Conservation (phyloP, 2,329 filamentous ascomycete genomes). For the Fusarium subglutinans region DNA sequence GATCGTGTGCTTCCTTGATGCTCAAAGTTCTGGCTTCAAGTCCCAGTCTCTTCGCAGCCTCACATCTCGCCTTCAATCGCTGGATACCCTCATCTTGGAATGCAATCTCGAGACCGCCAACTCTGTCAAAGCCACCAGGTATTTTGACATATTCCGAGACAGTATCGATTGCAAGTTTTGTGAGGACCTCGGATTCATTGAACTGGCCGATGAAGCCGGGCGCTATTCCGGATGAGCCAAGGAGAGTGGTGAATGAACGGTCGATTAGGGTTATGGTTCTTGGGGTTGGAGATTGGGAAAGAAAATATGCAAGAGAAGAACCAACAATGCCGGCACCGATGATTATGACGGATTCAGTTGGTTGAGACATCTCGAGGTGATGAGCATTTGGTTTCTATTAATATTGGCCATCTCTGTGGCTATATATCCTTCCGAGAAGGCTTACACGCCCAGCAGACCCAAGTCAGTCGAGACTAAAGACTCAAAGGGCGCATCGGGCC, state of each 20-base stretch:
- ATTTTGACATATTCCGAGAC: conserved; percentile 36
- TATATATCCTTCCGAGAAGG: not conserved
- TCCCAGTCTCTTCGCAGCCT: conserved; percentile 6
- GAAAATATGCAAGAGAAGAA: conserved; percentile 21
- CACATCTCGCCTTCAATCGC: conserved; percentile 6
- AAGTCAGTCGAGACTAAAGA: not conserved
- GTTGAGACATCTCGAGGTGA: conserved; percentile 4
- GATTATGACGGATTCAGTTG: conserved; percentile 27
- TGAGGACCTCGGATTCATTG: conserved; percentile 36
- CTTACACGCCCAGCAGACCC: not conserved
- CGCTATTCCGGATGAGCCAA: conserved; percentile 35
- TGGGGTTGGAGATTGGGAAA: not conserved
- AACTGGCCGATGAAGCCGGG: conserved; percentile 39
- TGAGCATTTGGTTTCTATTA: too few species aligned
- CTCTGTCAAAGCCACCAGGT: conserved; percentile 31
- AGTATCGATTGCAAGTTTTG: conserved; percentile 33
- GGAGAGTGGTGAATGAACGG: conserved; percentile 14
- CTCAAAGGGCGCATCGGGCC: conserved; percentile 6
- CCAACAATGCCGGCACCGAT: conserved; percentile 34
- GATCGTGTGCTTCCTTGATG: conserved; percentile 9
- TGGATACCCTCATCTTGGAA: conserved; percentile 14
- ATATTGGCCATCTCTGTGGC: not conserved
- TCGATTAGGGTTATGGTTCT: conserved; percentile 33
- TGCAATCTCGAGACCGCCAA: conserved; percentile 35
- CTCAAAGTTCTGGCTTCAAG: conserved; percentile 15